A percentile compares a stretch with the other conserved stretches of the same genome.
Evolutionary conservation across 192 early-diverging fungal species (phyloP).

Genomic region (Backusella australiensis): DNA sequence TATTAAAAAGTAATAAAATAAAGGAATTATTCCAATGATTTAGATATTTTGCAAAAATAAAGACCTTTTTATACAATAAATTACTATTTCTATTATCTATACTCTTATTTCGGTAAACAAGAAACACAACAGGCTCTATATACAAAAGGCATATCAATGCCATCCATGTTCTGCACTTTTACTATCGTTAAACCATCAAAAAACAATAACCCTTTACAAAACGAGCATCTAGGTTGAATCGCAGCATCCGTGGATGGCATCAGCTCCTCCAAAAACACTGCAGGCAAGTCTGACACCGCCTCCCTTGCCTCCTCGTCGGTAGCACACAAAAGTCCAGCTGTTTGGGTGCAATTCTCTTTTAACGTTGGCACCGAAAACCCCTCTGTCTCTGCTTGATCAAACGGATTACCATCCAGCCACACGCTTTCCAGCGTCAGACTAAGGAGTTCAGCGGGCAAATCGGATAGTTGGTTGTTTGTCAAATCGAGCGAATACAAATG

Average conservation of each 20-base stretch:
- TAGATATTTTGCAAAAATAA: neutral
- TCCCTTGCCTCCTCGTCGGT: neutral
- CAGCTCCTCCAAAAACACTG: neutral
- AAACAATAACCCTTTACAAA: neutral
- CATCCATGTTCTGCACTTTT: neutral
- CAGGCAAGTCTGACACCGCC: neutral
- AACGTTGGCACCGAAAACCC: neutral
- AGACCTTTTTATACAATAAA: neutral
- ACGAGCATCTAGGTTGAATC: neutral
- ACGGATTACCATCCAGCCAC: conserved; percentile 31
- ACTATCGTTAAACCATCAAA: neutral
- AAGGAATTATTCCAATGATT: neutral
- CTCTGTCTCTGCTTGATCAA: neutral
- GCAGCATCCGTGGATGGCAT: neutral
- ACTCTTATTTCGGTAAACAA: neutral
- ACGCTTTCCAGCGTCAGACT: conserved; percentile 9
- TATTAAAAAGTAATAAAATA: conserved; percentile 46
- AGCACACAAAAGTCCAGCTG: neutral
- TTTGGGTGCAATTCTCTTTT: neutral
- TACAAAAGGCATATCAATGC: neutral
- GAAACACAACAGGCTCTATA: conserved; percentile 2
- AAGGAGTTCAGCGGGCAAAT: conserved; percentile 28
- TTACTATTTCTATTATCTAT: neutral
- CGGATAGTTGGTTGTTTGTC: conserved; percentile 28
- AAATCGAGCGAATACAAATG: conserved; percentile 29